phyloP scores from a whole-genome alignment of 2,329 filamentous ascomycete species.

The Colletotrichum agaves region DNA sequence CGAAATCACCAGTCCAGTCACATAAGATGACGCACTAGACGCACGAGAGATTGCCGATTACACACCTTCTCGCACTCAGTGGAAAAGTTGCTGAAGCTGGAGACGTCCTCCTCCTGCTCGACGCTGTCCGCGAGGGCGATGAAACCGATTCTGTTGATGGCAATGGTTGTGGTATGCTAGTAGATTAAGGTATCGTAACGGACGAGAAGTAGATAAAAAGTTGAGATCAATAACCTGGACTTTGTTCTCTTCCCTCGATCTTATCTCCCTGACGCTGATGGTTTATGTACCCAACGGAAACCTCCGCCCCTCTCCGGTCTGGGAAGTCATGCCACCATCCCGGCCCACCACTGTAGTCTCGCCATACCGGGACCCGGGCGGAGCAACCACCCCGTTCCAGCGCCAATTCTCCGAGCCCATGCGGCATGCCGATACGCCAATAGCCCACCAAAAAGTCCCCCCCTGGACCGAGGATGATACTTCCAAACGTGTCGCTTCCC shows the following conservation, averaged over 20 bases:
- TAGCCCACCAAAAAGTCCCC: no score
- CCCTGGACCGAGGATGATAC: no score
- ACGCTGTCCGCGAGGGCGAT: conserved; percentile 27
- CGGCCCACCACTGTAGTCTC: conserved; percentile 20
- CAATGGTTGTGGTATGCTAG: neutral
- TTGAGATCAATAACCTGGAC: neutral
- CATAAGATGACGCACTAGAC: neutral
- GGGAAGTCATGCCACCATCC: conserved; percentile 11
- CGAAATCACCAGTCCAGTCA: neutral
- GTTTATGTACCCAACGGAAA: conserved; percentile 13
- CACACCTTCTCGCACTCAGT: conserved; percentile 26
- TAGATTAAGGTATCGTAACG: neutral
- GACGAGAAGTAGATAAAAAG: neutral
- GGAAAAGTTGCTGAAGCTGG: conserved; percentile 26
- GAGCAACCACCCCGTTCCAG: neutral
- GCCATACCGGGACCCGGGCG: conserved; percentile 3
- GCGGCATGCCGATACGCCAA: no score
- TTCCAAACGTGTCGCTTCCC: neutral
- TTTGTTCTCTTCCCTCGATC: no score
- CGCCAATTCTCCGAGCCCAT: conserved; percentile 1
- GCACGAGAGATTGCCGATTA: no score
- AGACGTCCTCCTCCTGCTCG: conserved; percentile 25
- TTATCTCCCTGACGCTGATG: accelerated
- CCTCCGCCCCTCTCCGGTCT: conserved; percentile 1
- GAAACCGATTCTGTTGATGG: conserved; percentile 33